Percentiles rank a stretch among this genome's conserved stretches.
Evolutionary conservation across 1,139 yeast species (phyloP).

Genomic region (Blastobotrys aristatus): DNA sequence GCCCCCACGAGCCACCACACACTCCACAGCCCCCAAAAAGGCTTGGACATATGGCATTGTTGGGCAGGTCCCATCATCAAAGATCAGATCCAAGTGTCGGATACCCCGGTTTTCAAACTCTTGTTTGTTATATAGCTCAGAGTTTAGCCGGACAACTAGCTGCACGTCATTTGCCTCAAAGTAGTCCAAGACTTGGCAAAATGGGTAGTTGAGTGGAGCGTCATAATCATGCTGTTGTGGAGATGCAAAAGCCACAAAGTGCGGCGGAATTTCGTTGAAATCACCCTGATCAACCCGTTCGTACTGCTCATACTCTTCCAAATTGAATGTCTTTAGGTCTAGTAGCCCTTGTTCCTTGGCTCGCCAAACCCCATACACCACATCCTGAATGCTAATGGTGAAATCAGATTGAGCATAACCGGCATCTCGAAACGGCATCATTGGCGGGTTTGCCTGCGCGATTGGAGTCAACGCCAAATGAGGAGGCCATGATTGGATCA

Average conservation of each 20-base stretch:
- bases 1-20: slow-evolving; percentile 76
- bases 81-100: slow-evolving; percentile 88
- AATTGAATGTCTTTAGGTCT: slow-evolving; percentile 79
- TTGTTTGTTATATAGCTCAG: slow-evolving; percentile 77
- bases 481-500: slow-evolving; percentile 97
- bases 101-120: slow-evolving; percentile 82
- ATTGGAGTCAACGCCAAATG: slow-evolving; percentile 95
- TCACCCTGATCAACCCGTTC: slow-evolving; percentile 98
- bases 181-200: slow-evolving; percentile 71
- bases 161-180: slow-evolving; percentile 71
- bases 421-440: slow-evolving; percentile 93
- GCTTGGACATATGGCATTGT: slow-evolving; percentile 87
- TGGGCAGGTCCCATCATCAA: slow-evolving; percentile 98
- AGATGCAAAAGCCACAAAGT: slow-evolving; percentile 95
- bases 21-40: slow-evolving; percentile 92
- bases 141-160: slow-evolving; percentile 84
- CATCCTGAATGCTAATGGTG: slow-evolving; percentile 87
- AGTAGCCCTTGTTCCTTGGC: slow-evolving; percentile 92
- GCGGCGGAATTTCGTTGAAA: slow-evolving; percentile 84
- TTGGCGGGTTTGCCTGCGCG: slow-evolving; percentile 88
- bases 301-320: slow-evolving; percentile 87
- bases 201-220: slow-evolving; percentile 36
- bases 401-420: slow-evolving; percentile 95
- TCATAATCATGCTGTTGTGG: slow-evolving; percentile 67
- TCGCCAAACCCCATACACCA: slow-evolving; percentile 95